Conservation (phyloP, 768 basidiomycete genomes). For the Leccinum longicurvipes region DNA sequence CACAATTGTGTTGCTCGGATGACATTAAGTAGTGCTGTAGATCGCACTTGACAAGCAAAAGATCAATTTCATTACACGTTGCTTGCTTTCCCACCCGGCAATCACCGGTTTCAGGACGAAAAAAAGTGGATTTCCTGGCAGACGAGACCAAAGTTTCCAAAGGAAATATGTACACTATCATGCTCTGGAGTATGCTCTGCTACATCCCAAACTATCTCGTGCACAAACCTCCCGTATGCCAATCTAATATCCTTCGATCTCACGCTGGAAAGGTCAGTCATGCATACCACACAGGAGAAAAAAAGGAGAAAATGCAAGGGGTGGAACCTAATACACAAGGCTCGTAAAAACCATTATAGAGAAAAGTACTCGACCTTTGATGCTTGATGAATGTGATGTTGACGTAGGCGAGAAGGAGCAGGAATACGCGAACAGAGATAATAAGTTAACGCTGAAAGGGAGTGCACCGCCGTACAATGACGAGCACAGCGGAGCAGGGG, state of each 20-base stretch:
- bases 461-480: neutral
- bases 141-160: neutral
- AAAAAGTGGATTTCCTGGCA: neutral
- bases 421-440: constrained; percentile 11
- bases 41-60: neutral
- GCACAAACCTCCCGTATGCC: neutral
- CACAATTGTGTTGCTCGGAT: neutral
- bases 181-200: constrained; percentile 12
- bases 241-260: constrained; percentile 9
- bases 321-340: neutral
- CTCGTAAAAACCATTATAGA: neutral
- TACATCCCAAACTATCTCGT: neutral
- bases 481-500: neutral
- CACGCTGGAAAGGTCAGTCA: constrained; percentile 32
- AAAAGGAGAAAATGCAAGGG: neutral
- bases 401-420: neutral
- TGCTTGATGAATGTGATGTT: constrained; percentile 13
- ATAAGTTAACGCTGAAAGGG: constrained; percentile 29
- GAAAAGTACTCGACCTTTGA: constrained; percentile 31
- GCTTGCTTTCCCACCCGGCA: neutral
- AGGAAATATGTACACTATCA: neutral
- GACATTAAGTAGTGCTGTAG: constrained; percentile 9
- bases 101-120: constrained; percentile 5
- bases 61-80: constrained; percentile 3
- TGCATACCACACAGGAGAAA: constrained; percentile 11